phyloP scores from a whole-genome alignment of 2,329 filamentous ascomycete genomes.

The Coleophoma crateriformis region DNA sequence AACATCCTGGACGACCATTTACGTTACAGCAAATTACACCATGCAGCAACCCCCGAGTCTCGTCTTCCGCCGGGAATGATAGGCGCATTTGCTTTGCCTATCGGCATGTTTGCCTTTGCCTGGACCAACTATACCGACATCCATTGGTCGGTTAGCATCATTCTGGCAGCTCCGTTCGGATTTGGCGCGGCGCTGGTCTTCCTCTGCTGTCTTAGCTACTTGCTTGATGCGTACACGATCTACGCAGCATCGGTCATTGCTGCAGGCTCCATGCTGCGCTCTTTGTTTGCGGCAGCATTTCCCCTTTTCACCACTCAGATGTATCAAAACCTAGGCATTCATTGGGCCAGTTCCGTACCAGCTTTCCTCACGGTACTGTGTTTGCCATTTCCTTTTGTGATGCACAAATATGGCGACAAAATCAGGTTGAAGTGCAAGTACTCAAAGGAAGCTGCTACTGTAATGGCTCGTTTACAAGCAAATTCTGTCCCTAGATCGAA shows the following conservation, averaged over 20 bases:
- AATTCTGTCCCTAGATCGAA: neutral
- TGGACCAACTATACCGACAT: slow-evolving; percentile 49
- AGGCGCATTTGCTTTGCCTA: slow-evolving; percentile 66
- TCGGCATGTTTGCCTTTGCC: slow-evolving; percentile 66
- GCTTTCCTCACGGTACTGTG: slow-evolving; percentile 69
- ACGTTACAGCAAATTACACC: slow-evolving; percentile 30
- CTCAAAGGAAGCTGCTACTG: slow-evolving; percentile 48
- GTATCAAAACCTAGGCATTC: slow-evolving; percentile 54
- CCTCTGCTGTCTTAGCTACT: slow-evolving; percentile 57
- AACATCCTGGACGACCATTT: slow-evolving; percentile 38
- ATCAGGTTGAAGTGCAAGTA: slow-evolving; percentile 66
- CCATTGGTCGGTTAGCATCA: slow-evolving; percentile 56
- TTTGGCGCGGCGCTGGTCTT: slow-evolving; percentile 54
- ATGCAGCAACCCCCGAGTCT: slow-evolving; percentile 54
- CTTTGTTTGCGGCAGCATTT: slow-evolving; percentile 66
- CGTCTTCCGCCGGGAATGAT: slow-evolving; percentile 77
- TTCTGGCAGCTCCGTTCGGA: slow-evolving; percentile 39
- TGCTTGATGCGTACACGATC: slow-evolving; percentile 65
- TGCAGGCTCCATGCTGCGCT: slow-evolving; percentile 66
- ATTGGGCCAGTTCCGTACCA: slow-evolving; percentile 71
- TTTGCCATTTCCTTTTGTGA: slow-evolving; percentile 70
- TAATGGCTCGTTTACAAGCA: neutral
- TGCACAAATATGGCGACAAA: slow-evolving; percentile 63
- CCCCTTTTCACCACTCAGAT: slow-evolving; percentile 61
- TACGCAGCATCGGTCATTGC: slow-evolving; percentile 73